phyloP scores from a whole-genome alignment of 495 filamentous ascomycete species.

The Aspergillus panamensis region DNA sequence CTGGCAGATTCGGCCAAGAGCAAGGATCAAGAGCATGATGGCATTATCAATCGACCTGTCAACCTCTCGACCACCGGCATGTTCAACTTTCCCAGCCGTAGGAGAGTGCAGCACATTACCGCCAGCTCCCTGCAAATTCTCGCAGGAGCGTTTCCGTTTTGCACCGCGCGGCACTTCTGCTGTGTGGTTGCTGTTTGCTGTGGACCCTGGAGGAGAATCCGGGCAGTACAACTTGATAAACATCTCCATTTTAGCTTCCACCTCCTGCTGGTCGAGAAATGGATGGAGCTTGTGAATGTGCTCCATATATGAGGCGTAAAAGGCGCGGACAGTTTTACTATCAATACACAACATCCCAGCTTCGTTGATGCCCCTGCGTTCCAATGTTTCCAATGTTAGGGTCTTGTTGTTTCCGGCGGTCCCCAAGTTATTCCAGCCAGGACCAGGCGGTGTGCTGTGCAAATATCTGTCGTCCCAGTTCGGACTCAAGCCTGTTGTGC shows the following conservation, averaged over 20 bases:
- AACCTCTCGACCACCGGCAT: slow-evolving; percentile 21
- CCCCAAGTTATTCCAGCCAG: slow-evolving; percentile 33
- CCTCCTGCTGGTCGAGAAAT: slow-evolving; percentile 59
- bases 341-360: slow-evolving; percentile 65
- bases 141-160: slow-evolving; percentile 46
- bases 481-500: slow-evolving; percentile 15
- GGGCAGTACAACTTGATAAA: slow-evolving; percentile 48
- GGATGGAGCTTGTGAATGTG: slow-evolving; percentile 89
- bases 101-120: slow-evolving; percentile 24
- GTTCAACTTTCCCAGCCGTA: slow-evolving; percentile 6
- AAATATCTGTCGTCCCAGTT: slow-evolving; percentile 28
- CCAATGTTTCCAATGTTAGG: slow-evolving; percentile 18
- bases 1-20: slow-evolving; percentile 79
- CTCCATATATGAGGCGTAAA: slow-evolving; percentile 67
- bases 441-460: slow-evolving; percentile 25
- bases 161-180: slow-evolving; percentile 28
- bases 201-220: slow-evolving; percentile 22
- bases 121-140: slow-evolving; percentile 24
- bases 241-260: slow-evolving; percentile 47
- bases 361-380: slow-evolving; percentile 50
- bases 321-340: slow-evolving; percentile 54
- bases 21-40: slow-evolving; percentile 76
- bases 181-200: slow-evolving; percentile 13
- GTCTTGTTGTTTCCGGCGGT: slow-evolving; percentile 8
- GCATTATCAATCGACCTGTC: slow-evolving; percentile 58